Evolutionary conservation across 2,329 filamentous ascomycete genomes (phyloP), one percentile per base, ranked within the genome.

Genomic region (Sporothrix variecibatus): DNA sequence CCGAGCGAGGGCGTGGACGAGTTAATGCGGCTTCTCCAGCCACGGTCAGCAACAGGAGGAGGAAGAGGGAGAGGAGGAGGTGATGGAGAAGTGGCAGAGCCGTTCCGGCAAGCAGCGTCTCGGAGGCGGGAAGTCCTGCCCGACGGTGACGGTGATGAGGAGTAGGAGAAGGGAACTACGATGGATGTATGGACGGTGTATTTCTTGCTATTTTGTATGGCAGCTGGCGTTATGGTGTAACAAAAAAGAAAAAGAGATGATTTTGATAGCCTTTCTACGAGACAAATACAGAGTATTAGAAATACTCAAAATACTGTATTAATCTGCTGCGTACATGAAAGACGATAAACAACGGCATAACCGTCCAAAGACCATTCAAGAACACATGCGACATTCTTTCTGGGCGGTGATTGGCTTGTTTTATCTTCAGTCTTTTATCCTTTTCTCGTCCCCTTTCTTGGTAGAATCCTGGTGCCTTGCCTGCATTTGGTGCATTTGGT

Each of bases 1-100:
- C 78, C 80, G 68, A 84, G 81, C 73, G 81, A 81, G 73, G 67
- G 81, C 51, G 80, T 80, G 1, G 81, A 82, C 58, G 79, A 81
- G 53, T 80, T 81, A 38, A 81, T 83, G 80, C 79, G 31, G 79
- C 12, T 34, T 28, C 31, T 77, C 12, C 72, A 76, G 71, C 76
- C 76, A 12, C 68, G 73, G n/a, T 2, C 64, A 8, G 43, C 43
- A 8, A 70, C 62, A 9, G 38, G 62, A 31, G n/a, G 58, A 40
- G 2, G 68, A 65, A 8, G 69, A 34, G 7, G 69, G 56, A 3
- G 65, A 75, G 2, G 78, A 77, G 7, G 79, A 78, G 76, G 74
- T 20, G 75, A 76, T 26, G 73, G 75, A 2, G 78, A 77, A 3
- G 77, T 69, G 43, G 43, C 67, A 23, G 43, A 23, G 67, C 46